phyloP scores from a whole-genome alignment of 345 rosid genomes.

The Citrus unshiu region DNA sequence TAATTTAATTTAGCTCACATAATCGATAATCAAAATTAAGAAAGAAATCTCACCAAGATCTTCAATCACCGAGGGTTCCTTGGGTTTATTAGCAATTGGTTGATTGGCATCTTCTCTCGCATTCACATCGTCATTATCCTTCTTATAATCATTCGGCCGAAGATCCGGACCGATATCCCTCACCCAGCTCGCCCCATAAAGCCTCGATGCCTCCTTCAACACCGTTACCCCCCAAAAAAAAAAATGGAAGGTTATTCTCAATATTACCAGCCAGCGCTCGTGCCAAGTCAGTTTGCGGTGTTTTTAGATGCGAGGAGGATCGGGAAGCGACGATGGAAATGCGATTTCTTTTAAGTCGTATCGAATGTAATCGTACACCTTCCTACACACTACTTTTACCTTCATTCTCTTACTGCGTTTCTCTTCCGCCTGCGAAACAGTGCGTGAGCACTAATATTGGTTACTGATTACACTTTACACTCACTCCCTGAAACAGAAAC shows the following conservation, averaged over 20 bases:
- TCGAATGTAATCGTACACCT: conserved; percentile 67
- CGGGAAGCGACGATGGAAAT: conserved; percentile 86
- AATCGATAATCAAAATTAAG: no score
- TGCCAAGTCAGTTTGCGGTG: conserved; percentile 81
- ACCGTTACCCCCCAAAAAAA: conserved; percentile 29
- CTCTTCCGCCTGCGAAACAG: background rate
- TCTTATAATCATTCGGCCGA: conserved; percentile 77
- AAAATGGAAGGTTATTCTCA: background rate
- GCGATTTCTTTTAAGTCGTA: conserved; percentile 87
- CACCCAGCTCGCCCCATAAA: conserved; percentile 91
- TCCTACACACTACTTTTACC: conserved; percentile 47
- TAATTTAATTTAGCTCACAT: no score
- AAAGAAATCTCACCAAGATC: conserved; percentile 63
- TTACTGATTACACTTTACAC: no score
- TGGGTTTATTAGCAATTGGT: conserved; percentile 22
- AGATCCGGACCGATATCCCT: conserved; percentile 95
- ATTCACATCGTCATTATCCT: conserved; percentile 26
- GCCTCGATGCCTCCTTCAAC: conserved; percentile 87
- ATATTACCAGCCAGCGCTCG: conserved; percentile 56
- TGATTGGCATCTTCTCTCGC: conserved; percentile 38
- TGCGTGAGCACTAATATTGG: no score
- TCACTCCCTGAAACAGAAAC: no score
- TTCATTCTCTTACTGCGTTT: conserved; percentile 35
- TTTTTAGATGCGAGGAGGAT: conserved; percentile 74
- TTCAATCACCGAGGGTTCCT: conserved; percentile 70